Conservation (phyloP, 495 filamentous ascomycete genomes). For the Parachaetomium inaequale region DNA sequence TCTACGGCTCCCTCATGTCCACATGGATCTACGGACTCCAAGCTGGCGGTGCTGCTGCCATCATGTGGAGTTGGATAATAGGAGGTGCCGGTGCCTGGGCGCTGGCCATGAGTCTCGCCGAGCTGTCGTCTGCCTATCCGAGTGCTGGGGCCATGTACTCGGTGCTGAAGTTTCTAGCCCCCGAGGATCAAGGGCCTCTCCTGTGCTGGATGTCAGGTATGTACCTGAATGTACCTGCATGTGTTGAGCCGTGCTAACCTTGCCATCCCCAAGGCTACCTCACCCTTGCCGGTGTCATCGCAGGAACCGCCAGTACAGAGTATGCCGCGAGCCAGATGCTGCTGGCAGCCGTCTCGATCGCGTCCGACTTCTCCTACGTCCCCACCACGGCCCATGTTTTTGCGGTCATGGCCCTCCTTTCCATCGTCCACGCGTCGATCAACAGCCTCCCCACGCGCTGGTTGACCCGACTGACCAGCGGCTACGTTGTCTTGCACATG, state of each 20-base stretch:
- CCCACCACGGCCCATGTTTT: constrained; percentile 53
- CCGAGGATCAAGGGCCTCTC: constrained; percentile 40
- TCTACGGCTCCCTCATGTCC: constrained; percentile 59
- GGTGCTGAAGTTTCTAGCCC: constrained; percentile 44
- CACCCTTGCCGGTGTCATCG: constrained; percentile 63
- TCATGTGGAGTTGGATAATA: constrained; percentile 64
- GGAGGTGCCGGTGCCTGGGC: constrained; percentile 61
- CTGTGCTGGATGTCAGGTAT: constrained; percentile 47
- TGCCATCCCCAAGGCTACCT: constrained; percentile 53
- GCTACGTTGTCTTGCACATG: constrained; percentile 64
- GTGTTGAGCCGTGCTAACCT: background rate
- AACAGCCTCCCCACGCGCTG: constrained; percentile 60
- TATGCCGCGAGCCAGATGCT: constrained; percentile 67
- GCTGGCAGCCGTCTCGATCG: constrained; percentile 62
- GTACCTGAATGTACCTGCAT: background rate
- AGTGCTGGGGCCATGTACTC: constrained; percentile 56
- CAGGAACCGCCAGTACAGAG: constrained; percentile 62
- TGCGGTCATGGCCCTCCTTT: constrained; percentile 59
- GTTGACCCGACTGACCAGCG: constrained; percentile 63
- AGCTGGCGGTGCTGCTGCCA: constrained; percentile 57
- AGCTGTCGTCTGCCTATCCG: constrained; percentile 57
- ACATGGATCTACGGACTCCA: constrained; percentile 58
- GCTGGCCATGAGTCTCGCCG: constrained; percentile 56
- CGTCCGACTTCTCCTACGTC: constrained; percentile 50
- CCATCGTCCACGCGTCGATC: constrained; percentile 51